Evolutionary conservation across 1,139 yeast genomes (phyloP).

Genomic region (Debaryomycetaceae sp.): DNA sequence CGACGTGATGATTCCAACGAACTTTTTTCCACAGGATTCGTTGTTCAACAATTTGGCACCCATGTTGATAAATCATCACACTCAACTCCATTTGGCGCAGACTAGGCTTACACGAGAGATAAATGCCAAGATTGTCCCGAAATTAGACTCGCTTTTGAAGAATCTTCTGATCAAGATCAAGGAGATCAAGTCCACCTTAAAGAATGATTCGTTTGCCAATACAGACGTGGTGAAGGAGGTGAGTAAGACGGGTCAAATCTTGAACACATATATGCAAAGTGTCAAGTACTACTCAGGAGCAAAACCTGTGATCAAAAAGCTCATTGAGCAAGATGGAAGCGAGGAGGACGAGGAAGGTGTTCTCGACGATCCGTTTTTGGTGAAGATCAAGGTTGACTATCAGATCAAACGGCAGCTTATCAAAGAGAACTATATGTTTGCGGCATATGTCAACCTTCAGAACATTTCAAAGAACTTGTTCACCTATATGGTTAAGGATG

Average conservation of each 20-base stretch:
- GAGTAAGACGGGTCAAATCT: constrained; percentile 35
- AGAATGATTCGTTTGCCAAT: constrained; percentile 44
- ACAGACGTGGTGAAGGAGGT: constrained; percentile 35
- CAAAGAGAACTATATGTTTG: constrained; percentile 43
- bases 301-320: constrained; percentile 26
- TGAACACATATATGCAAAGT: constrained; percentile 29
- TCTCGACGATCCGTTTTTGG: constrained; percentile 42
- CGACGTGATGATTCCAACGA: constrained; percentile 41
- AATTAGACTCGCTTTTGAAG: constrained; percentile 35
- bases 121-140: constrained; percentile 31
- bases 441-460: constrained; percentile 42
- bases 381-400: constrained; percentile 39
- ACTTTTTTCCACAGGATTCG: constrained; percentile 43
- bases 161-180: constrained; percentile 40
- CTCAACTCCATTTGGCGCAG: constrained; percentile 23
- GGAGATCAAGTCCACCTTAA: constrained; percentile 40
- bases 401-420: constrained; percentile 42
- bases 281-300: constrained; percentile 31
- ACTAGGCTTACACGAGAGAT: constrained; percentile 33
- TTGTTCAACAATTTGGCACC: constrained; percentile 34
- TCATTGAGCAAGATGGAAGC: constrained; percentile 14
- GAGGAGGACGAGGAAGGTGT: constrained; percentile 23
- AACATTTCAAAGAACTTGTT: constrained; percentile 42
- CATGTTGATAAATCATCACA: constrained; percentile 36
- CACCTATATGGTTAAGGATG: constrained; percentile 38